These are phyloP conservation scores for Wallemia mellicola DNA, from an alignment of 1,284 basidiomycete species.

Conservation along the genomic window DNA sequence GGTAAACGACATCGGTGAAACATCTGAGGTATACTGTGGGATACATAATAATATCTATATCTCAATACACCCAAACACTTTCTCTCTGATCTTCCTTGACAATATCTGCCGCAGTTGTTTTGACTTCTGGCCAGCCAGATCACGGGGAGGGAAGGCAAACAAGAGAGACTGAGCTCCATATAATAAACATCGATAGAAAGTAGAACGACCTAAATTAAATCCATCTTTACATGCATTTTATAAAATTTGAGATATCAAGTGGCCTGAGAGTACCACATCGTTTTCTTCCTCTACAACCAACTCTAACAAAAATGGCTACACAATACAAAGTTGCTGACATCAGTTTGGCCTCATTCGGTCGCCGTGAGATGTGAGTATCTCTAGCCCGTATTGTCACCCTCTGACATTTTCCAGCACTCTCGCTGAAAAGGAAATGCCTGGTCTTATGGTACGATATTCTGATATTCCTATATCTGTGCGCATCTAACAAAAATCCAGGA, in stretches of 20 bases:
- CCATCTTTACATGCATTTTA: background rate
- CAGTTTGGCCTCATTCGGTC: constrained; percentile 84
- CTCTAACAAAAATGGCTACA: background rate
- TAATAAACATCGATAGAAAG: no score
- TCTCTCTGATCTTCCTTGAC: no score
- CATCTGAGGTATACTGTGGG: no score
- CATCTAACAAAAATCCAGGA: constrained; percentile 10
- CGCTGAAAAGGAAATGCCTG: constrained; percentile 57
- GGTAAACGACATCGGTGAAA: no score
- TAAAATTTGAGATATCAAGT: background rate
- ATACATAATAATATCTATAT: background rate
- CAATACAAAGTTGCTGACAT: constrained; percentile 31
- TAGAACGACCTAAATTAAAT: no score
- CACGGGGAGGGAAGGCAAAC: no score
- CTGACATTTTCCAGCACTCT: background rate
- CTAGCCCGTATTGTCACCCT: constrained; percentile 12
- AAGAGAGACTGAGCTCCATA: no score
- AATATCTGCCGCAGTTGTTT: no score
- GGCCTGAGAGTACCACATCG: constrained; percentile 4
- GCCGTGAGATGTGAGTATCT: constrained; percentile 94
- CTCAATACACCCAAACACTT: no score
- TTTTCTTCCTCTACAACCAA: constrained; percentile 7
- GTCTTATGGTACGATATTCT: constrained; percentile 30
- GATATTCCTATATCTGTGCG: background rate
- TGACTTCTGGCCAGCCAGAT: no score